Conservation (phyloP, 768 basidiomycete species). For the Leccinum variicolor region DNA sequence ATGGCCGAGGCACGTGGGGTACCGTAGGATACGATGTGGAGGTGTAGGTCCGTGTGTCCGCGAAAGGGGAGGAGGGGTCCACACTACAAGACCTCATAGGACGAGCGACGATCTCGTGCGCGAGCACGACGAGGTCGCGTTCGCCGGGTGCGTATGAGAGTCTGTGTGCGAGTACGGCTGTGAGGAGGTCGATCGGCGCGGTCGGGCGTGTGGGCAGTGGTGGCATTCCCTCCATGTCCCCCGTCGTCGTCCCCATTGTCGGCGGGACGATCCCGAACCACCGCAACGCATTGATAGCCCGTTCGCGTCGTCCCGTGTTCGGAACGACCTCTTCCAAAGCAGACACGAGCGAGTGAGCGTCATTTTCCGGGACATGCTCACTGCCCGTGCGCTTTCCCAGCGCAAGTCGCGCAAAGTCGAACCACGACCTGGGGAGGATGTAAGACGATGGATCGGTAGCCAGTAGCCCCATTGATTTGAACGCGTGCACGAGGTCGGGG, state of each 20-base stretch:
- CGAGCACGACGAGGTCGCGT: slow-evolving; percentile 82
- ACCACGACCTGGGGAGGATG: slow-evolving; percentile 27
- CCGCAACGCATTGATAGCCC: slow-evolving; percentile 40
- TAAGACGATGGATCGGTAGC: slow-evolving; percentile 28
- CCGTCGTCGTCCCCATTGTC: slow-evolving; percentile 5
- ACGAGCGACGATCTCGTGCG: slow-evolving; percentile 72
- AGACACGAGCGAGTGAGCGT: slow-evolving; percentile 29
- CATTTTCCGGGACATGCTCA: slow-evolving; percentile 2
- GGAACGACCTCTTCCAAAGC: slow-evolving; percentile 28
- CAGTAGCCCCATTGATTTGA: slow-evolving; percentile 69
- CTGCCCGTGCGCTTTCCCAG: slow-evolving; percentile 17
- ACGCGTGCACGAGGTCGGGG: slow-evolving; percentile 65
- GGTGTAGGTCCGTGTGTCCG: slow-evolving; percentile 53
- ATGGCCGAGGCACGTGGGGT: slow-evolving; percentile 66
- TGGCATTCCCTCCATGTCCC: slow-evolving; percentile 28
- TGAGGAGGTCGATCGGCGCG: slow-evolving; percentile 71
- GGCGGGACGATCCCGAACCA: slow-evolving; percentile 31
- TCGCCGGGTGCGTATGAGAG: slow-evolving; percentile 69
- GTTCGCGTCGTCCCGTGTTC: slow-evolving; percentile 16
- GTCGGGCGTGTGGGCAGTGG: slow-evolving; percentile 40
- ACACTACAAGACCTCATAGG: no score
- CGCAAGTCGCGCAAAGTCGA: slow-evolving; percentile 36
- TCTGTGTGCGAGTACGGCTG: slow-evolving; percentile 65
- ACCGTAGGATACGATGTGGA: slow-evolving; percentile 62
- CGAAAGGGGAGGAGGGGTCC: neutral